These are phyloP conservation scores for Platismatia glauca DNA, from an alignment of 495 filamentous ascomycete species.

Conservation along the genomic window DNA sequence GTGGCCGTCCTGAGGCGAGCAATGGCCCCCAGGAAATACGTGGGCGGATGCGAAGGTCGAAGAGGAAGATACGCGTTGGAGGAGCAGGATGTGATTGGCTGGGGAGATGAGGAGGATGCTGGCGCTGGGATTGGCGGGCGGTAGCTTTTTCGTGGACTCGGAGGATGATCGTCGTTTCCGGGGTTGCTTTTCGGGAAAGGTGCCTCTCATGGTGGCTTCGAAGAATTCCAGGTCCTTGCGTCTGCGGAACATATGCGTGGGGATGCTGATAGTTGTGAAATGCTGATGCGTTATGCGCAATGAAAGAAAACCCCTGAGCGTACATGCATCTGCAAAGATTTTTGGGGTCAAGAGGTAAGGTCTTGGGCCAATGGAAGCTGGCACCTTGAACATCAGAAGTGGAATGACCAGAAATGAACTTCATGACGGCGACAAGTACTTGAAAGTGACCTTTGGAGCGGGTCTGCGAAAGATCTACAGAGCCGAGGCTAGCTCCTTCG, in stretches of 20 bases:
- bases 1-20: conserved; percentile 58
- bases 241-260: neutral
- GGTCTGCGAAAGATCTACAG: neutral
- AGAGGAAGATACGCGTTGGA: conserved; percentile 75
- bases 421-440: neutral
- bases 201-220: conserved; percentile 4
- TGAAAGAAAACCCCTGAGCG: neutral
- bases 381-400: neutral
- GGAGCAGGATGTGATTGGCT: conserved; percentile 74
- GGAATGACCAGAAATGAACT: neutral
- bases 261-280: neutral
- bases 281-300: neutral
- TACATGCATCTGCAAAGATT: neutral
- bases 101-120: conserved; percentile 83
- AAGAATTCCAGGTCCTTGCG: neutral
- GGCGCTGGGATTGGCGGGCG: conserved; percentile 12
- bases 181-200: neutral
- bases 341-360: neutral
- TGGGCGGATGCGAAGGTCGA: conserved; percentile 83
- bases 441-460: neutral
- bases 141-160: neutral
- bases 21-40: conserved; percentile 91
- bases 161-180: neutral
- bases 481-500: neutral
- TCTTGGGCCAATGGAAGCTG: neutral